A percentile compares a stretch with the other conserved stretches of the same genome.
Conservation (phyloP, 371 early-diverging fungal genomes). For the Mortierella sp. region DNA sequence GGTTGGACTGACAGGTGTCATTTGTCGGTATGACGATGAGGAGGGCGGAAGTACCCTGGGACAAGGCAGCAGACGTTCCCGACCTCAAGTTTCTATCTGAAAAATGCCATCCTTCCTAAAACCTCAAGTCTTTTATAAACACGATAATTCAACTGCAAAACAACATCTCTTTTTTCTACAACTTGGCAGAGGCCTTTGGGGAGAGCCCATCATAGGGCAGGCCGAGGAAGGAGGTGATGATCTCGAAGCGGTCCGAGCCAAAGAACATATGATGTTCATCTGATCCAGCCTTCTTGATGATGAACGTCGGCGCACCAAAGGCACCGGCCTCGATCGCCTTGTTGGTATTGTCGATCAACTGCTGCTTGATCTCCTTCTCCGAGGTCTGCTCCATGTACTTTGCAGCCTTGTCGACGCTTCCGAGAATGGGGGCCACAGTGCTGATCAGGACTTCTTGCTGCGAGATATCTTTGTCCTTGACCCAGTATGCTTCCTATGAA, state of each 20-base stretch:
- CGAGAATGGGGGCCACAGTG: slow-evolving; percentile 36
- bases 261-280: slow-evolving; percentile 58
- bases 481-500: slow-evolving; percentile 45
- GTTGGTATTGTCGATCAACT: slow-evolving; percentile 52
- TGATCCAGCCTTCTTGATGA: slow-evolving; percentile 49
- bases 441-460: slow-evolving; percentile 46
- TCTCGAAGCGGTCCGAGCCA: slow-evolving; percentile 64
- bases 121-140: not conserved
- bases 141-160: not conserved
- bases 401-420: slow-evolving; percentile 24
- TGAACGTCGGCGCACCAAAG: slow-evolving; percentile 62
- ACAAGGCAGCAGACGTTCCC: slow-evolving; percentile 6
- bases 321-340: slow-evolving; percentile 47
- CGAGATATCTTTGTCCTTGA: slow-evolving; percentile 27
- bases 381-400: slow-evolving; percentile 35
- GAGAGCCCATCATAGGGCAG: slow-evolving; percentile 46
- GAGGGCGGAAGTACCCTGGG: slow-evolving; percentile 8
- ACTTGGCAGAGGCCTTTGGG: slow-evolving; percentile 15
- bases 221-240: slow-evolving; percentile 50
- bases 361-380: slow-evolving; percentile 33
- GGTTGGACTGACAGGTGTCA: slow-evolving; percentile 47
- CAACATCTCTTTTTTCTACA: not conserved
- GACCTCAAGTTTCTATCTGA: not conserved
- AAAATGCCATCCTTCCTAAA: not conserved
- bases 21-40: slow-evolving; percentile 52